A percentile compares a stretch with the other conserved stretches of the same genome.
These are phyloP conservation scores for Gaillardinia entomophila DNA, from an alignment of 805 yeast species.

Conservation along the genomic window DNA sequence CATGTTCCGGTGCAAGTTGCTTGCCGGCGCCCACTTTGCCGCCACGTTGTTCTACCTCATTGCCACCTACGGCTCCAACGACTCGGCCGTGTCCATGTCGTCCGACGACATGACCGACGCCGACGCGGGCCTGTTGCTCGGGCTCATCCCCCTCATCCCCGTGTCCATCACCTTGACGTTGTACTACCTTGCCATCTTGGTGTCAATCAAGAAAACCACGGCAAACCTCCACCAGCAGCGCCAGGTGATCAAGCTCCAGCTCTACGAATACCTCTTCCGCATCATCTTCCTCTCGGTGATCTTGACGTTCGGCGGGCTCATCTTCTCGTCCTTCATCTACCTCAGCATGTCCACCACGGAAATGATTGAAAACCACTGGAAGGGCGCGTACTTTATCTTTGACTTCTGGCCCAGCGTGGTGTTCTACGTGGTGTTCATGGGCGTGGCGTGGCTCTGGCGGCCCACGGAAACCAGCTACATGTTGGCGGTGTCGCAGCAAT, in stretches of 20 bases:
- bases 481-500: constrained; percentile 89
- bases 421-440: constrained; percentile 76
- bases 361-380: constrained; percentile 85
- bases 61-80: constrained; percentile 17
- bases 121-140: constrained; percentile 41
- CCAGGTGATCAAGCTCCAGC: constrained; percentile 82
- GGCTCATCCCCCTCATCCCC: constrained; percentile 64
- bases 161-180: constrained; percentile 60
- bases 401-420: constrained; percentile 96
- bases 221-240: constrained; percentile 72
- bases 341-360: constrained; percentile 71
- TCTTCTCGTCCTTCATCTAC: constrained; percentile 62
- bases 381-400: constrained; percentile 76
- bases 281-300: constrained; percentile 70
- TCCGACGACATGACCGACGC: constrained; percentile 53
- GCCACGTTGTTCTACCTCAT: constrained; percentile 30
- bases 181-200: constrained; percentile 71
- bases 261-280: constrained; percentile 76
- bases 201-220: constrained; percentile 71
- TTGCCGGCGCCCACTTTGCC: constrained; percentile 33
- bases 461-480: constrained; percentile 94
- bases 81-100: constrained; percentile 12
- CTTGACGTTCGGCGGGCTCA: constrained; percentile 63
- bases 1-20: constrained; percentile 56
- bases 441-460: constrained; percentile 91